Evolutionary conservation across 2,329 filamentous ascomycete genomes (phyloP).

Genomic region (Pestalotiopsis sp.): DNA sequence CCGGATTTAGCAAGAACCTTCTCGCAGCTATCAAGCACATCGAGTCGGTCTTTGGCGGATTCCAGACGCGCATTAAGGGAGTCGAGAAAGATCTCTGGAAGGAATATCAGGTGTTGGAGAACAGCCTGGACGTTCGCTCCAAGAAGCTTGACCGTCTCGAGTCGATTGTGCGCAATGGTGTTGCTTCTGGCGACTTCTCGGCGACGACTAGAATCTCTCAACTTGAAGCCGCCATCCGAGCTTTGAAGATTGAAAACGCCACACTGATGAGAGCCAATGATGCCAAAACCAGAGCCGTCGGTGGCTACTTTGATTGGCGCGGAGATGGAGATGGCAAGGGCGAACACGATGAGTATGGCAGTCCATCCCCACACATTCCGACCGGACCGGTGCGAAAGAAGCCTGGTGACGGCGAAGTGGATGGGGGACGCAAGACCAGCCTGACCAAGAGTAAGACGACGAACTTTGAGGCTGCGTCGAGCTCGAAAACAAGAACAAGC

Average conservation of each 20-base stretch:
- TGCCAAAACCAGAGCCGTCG: slow-evolving; percentile 48
- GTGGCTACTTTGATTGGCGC: slow-evolving; percentile 30
- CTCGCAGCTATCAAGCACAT: slow-evolving; percentile 85
- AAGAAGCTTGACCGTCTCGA: slow-evolving; percentile 91
- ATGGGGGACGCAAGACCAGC: slow-evolving; percentile 23
- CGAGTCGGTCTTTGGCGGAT: slow-evolving; percentile 76
- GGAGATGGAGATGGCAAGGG: slow-evolving; percentile 41
- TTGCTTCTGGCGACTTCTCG: slow-evolving; percentile 51
- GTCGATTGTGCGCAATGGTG: slow-evolving; percentile 69
- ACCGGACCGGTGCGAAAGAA: slow-evolving; percentile 45
- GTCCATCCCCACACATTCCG: slow-evolving; percentile 56
- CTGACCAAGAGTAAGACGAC: slow-evolving; percentile 41
- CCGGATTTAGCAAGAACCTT: slow-evolving; percentile 88
- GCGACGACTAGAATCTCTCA: slow-evolving; percentile 49
- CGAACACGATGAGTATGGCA: slow-evolving; percentile 41
- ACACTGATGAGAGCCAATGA: slow-evolving; percentile 69
- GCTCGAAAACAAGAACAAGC: slow-evolving; percentile 23
- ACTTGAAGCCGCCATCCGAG: slow-evolving; percentile 63
- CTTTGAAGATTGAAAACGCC: slow-evolving; percentile 67
- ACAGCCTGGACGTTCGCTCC: slow-evolving; percentile 74
- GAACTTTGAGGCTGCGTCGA: slow-evolving; percentile 28
- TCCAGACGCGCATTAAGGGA: slow-evolving; percentile 77
- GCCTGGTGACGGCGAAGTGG: background rate
- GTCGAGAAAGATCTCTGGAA: slow-evolving; percentile 91
- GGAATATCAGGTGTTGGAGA: slow-evolving; percentile 86